Base-by-base conservation (phyloP, 192 early-diverging fungal species). In the Phlyctochytrium planicorne region DNA sequence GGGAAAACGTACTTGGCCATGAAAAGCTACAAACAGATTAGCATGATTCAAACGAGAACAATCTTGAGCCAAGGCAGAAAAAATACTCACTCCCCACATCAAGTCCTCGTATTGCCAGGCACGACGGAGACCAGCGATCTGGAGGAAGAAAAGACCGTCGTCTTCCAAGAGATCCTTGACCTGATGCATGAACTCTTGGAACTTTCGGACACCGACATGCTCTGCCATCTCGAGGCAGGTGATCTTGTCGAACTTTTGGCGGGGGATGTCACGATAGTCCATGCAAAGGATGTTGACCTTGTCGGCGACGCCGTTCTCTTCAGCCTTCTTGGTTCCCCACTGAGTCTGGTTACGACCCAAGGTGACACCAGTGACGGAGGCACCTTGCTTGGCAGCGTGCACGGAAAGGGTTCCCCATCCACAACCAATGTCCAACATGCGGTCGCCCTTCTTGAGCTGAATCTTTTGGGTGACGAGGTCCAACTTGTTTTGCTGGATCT, bases 1-100 rank as follows among this genome's bases (percentile, higher is more conserved):
- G 94, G 96, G 89, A 98, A 98, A 59, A 98, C 87, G 76, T 98
- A 98, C 81, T 92, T 95, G 74, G 94, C 95, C 96, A 98, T 98
- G 74, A 98, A 97, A 56, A 97, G 85, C 69, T 79, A 59, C 23
- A 56, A 66, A 14, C 10, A 47, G 34, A 14, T 57, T 50, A 47
- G 4, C 30, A 47, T 36, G 63, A 20, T 17, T n/a, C 30, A 60
- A 12, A 20, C 14, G 25, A 40, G 14, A 69, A 23, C 2, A 30
- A 62, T 50, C n/a, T 10, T 10, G 14, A 20, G 36, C 31, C 52
- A 72, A 2, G 1, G n/a, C n/a, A n/a, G 37, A 16, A 20, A 52
- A 33, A 37, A 16, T 32, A 68, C 77, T 67, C 70, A 79, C 78
- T 36, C 94, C 96, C 92, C 92, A 90, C 75, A 85, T 83, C 63